Base-by-base conservation (phyloP, 2,329 filamentous ascomycete species). In the Incumbomyces delicatus region DNA sequence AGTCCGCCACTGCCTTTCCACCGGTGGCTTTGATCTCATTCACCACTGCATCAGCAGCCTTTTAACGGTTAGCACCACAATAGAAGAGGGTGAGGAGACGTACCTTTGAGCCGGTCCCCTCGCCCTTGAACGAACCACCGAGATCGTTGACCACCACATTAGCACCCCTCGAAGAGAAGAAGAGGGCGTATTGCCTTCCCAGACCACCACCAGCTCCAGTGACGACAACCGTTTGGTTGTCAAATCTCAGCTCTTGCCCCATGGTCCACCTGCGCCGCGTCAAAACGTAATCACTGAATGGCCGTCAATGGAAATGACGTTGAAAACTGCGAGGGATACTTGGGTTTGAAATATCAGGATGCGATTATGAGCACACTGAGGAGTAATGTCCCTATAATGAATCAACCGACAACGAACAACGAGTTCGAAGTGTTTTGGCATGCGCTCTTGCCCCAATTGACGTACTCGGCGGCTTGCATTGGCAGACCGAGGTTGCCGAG, bases 131-230 rank as follows among this genome's bases (percentile, higher is more conserved):
- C 39, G 88, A 92, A 42, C 80, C 87, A 53, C 92, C 92, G 43
- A 96, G 77, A 65, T 98, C 92, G 67, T 98, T 98, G 60, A 98
- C 92, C 40, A 98, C 90, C 58, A 94, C 85, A 67, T 84, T 94
- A 58, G 88, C 92, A 61, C 92, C 92, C 63, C 90, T 81, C 47
- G 86, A 88, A 49, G 78, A 92, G 64, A 94, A 96, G 75, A 95
- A 96, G 50, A 83, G 72, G 57, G 85, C 83, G 69, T 94, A 94
- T 63, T 82, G 81, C 68, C 82, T 86, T 55, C 86, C 86, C 47
- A 92, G 69, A 54, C 87, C 87, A 66, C 84, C 86, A 54, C 87
- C 87, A 53, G 86, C 86, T 60, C 87, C 87, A 40, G 87, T 94
- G 56, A 94, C 81, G 56, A 94, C 86, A 59, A 89, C 85, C 57